Conservation (phyloP, 441 rosid genomes). For the Populus hybrid region DNA sequence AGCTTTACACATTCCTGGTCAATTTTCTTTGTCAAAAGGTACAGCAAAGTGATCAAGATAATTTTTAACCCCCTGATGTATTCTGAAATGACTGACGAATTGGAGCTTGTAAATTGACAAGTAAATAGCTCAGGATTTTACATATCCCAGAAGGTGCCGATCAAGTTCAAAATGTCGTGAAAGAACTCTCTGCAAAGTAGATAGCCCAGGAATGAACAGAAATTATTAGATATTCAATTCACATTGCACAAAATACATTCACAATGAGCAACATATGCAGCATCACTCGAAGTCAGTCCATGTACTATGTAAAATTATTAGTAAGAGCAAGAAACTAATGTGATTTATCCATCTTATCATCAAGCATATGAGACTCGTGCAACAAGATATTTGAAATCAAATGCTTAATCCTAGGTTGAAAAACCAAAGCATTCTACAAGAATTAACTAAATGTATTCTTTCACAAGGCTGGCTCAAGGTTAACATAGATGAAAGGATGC, state of each 20-base stretch:
- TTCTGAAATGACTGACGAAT: background rate
- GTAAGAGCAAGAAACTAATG: background rate
- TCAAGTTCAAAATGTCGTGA: conserved; percentile 72
- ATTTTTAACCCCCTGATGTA: background rate
- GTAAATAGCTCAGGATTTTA: conserved; percentile 13
- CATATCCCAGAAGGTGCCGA: conserved; percentile 62
- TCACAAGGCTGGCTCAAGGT: background rate
- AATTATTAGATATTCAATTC: background rate
- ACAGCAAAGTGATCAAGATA: background rate
- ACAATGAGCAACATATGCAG: background rate
- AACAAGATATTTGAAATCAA: background rate
- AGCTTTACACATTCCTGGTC: background rate
- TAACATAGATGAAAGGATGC: background rate
- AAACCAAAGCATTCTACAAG: background rate
- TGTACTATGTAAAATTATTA: background rate
- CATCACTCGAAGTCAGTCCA: background rate
- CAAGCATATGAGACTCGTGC: background rate
- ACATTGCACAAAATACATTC: conserved; percentile 1
- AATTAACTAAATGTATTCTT: background rate
- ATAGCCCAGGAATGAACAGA: conserved; percentile 2
- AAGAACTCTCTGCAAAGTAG: conserved; percentile 61
- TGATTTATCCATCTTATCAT: background rate
- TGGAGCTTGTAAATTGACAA: background rate
- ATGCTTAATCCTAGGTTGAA: background rate
- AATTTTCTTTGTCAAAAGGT: background rate